Evolutionary conservation across 1,284 basidiomycete species (phyloP).

Genomic region (Papiliotrema terrestris): DNA sequence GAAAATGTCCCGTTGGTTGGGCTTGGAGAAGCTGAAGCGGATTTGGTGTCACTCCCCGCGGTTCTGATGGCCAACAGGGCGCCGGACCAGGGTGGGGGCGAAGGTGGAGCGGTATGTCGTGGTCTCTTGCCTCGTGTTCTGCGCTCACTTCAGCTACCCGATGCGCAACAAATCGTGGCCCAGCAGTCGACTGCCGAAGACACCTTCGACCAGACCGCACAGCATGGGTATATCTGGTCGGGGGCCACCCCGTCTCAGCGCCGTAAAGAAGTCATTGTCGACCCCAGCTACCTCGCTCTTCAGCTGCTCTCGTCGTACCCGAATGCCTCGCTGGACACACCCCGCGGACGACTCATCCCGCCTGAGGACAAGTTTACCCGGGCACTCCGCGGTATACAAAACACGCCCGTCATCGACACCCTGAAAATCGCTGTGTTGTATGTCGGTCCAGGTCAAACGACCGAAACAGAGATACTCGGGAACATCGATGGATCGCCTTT

Average conservation of each 20-base stretch:
- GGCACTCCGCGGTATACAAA: conserved; percentile 69
- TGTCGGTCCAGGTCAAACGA: conserved; percentile 83
- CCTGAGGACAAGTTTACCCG: conserved; percentile 58
- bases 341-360: conserved; percentile 50
- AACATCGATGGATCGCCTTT: conserved; percentile 92
- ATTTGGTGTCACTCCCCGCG: conserved; percentile 67
- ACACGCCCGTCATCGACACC: conserved; percentile 92
- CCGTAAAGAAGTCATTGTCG: conserved; percentile 75
- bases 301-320: conserved; percentile 79
- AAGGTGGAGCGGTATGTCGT: neutral
- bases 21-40: conserved; percentile 72
- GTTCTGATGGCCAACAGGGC: conserved; percentile 68
- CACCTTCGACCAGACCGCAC: conserved; percentile 22
- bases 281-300: conserved; percentile 82
- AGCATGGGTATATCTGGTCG: conserved; percentile 68
- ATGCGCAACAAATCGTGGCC: conserved; percentile 17
- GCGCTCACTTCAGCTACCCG: conserved; percentile 3
- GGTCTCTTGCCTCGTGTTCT: neutral
- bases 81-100: conserved; percentile 66
- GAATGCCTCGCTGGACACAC: conserved; percentile 47
- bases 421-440: conserved; percentile 97
- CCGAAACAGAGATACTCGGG: conserved; percentile 79
- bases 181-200: conserved; percentile 16
- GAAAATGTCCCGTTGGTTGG: conserved; percentile 86
- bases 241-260: conserved; percentile 78